Conservation (phyloP, 305 asterid species). For the Rubia peregrina region DNA sequence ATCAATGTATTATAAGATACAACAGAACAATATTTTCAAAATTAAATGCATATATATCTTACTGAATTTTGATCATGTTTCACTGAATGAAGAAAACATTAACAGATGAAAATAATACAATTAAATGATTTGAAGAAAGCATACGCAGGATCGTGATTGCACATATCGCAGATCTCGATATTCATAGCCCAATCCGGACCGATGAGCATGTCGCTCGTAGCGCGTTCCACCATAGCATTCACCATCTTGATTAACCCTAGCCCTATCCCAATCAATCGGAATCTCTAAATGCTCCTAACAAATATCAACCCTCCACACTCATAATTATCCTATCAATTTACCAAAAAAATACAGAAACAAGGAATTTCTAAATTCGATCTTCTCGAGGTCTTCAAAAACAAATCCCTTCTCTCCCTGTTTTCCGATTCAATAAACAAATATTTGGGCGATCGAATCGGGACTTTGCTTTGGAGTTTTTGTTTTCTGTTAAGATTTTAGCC, state of each 20-base stretch:
- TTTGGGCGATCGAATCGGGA: slow-evolving; percentile 12
- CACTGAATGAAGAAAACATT: neutral
- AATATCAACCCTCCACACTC: neutral
- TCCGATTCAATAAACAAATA: neutral
- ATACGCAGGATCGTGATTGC: slow-evolving; percentile 98
- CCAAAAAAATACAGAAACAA: neutral
- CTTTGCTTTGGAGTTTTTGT: slow-evolving; percentile 1
- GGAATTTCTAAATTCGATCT: neutral
- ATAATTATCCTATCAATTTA: neutral
- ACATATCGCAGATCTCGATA: slow-evolving; percentile 94
- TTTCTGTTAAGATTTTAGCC: slow-evolving; percentile 16
- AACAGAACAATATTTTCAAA: neutral
- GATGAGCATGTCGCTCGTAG: slow-evolving; percentile 91
- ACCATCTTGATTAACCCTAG: slow-evolving; percentile 47
- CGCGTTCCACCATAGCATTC: slow-evolving; percentile 88
- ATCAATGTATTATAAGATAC: too few species aligned
- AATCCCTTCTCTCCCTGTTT: slow-evolving; percentile 9
- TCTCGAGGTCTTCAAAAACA: slow-evolving; percentile 11
- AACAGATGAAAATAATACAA: slow-evolving; percentile 1
- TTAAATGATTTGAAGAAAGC: slow-evolving; percentile 15
- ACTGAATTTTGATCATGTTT: neutral
- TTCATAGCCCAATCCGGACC: slow-evolving; percentile 99
- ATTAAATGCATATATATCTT: too few species aligned
- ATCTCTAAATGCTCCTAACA: slow-evolving; percentile 14
- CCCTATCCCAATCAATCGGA: slow-evolving; percentile 11